Conservation (phyloP, 2,329 filamentous ascomycete species). For the Verruconis gallopava region DNA sequence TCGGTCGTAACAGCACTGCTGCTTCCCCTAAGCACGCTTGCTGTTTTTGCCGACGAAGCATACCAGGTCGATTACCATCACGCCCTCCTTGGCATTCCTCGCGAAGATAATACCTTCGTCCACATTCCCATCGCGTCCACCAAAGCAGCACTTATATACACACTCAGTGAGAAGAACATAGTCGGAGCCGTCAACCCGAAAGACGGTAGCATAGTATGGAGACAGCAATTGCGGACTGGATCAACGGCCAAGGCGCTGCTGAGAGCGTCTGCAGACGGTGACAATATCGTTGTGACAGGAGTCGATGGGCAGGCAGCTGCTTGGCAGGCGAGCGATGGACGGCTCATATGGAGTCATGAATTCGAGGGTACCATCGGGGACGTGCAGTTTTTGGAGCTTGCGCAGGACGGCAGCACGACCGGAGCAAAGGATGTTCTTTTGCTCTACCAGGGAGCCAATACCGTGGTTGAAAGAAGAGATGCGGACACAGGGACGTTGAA, state of each 20-base stretch:
- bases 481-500: conserved; percentile 58
- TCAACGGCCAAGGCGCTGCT: conserved; percentile 39
- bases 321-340: conserved; percentile 75
- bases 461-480: conserved; percentile 57
- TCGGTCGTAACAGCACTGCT: neutral
- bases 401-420: conserved; percentile 43
- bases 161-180: conserved; percentile 70
- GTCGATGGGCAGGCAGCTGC: conserved; percentile 56
- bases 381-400: conserved; percentile 58
- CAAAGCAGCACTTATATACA: conserved; percentile 82
- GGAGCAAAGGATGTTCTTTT: conserved; percentile 56
- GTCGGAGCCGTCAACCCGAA: conserved; percentile 82
- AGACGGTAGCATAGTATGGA: conserved; percentile 75
- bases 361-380: conserved; percentile 48
- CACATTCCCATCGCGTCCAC: conserved; percentile 71
- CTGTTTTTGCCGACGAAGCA: conserved; percentile 83
- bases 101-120: conserved; percentile 81
- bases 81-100: conserved; percentile 72
- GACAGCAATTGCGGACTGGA: conserved; percentile 47
- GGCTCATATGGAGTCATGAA: conserved; percentile 58
- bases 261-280: conserved; percentile 48
- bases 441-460: conserved; percentile 45
- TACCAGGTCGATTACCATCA: conserved; percentile 88
- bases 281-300: conserved; percentile 66
- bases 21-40: conserved; percentile 23